Evolutionary conservation across 768 basidiomycete species (phyloP).

Genomic region (Mycena amicta): DNA sequence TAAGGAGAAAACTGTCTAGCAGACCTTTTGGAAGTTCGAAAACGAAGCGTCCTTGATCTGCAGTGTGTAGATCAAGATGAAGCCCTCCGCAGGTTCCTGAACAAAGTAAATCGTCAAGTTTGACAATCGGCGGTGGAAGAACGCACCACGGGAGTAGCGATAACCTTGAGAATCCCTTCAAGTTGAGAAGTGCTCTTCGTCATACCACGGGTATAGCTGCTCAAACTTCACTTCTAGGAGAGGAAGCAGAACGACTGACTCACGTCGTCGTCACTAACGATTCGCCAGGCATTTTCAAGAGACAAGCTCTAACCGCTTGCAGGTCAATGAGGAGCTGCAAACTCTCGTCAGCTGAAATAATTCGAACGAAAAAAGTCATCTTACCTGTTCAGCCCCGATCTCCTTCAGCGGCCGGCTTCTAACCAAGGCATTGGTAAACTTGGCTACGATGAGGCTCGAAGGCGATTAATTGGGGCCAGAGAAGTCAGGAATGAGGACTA

Average conservation of each 20-base stretch:
- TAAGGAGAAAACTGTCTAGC: conserved; percentile 5
- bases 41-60: conserved; percentile 94
- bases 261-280: conserved; percentile 57
- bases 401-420: conserved; percentile 89
- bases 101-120: not conserved
- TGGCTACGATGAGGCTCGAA: conserved; percentile 75
- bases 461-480: not conserved
- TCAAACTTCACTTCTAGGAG: conserved; percentile 12
- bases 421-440: conserved; percentile 89
- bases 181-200: conserved; percentile 79
- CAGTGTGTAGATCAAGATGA: conserved; percentile 93
- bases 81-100: conserved; percentile 90
- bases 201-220: conserved; percentile 81
- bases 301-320: conserved; percentile 79
- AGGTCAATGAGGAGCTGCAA: conserved; percentile 85
- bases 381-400: conserved; percentile 92
- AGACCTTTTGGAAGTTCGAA: conserved; percentile 98
- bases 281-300: conserved; percentile 84
- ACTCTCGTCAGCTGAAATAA: not conserved
- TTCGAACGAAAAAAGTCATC: not conserved
- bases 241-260: conserved; percentile 16
- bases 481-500: conserved; percentile 18
- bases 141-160: conserved; percentile 88
- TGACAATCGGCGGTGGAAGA: not conserved
- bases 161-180: conserved; percentile 93